Evolutionary conservation across 192 early-diverging fungal genomes (phyloP), one percentile per base, ranked within the genome.

Genomic region (Coemansia guatemalensis): DNA sequence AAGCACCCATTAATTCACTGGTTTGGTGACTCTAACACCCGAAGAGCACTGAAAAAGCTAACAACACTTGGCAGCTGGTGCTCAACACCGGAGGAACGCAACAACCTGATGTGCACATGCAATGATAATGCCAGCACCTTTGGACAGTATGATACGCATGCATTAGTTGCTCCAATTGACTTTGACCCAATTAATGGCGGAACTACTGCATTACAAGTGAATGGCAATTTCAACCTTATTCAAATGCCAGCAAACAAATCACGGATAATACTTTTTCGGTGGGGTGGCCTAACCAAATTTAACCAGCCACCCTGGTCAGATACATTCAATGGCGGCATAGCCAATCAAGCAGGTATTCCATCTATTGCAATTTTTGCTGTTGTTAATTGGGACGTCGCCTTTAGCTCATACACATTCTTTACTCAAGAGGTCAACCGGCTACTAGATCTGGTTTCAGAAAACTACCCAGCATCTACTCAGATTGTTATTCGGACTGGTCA

Each of bases 11-110:
- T 56, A 3, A 41, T 81, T 3, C 74, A 81, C 44, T 65, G 72
- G 53, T 84, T 69, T 29, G 82, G 82, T 6, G 82, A 84, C 58
- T 84, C 78, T 30, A 81, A 84, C 49, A 68, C 65, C 4, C 64
- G 82, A 20, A 35, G 82, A 20, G 67, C 82, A 27, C 27, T 84
- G 21, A 81, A 81, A 53, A 77, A 71, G 53, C 32, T 84, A 18
- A 49, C 74, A 4, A 71, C 65, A 23, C 64, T 69, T 23, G 81
- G 81, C 21, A 33, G 65, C 47, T 82, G 81, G 81, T 82, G 81
- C 35, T 33, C 61, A 8, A 24, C 48, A 18, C 50, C 35, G 18
- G 52, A 68, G 24, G 61, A 63, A 9, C 25, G 44, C 3, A 30
- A 55, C 9, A 39, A 52, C 8, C 44, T 57, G 27, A 53, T 54